A percentile compares a stretch with the other conserved stretches of the same genome.
Conservation (phyloP, 495 filamentous ascomycete genomes). For the Daldinia childiae region DNA sequence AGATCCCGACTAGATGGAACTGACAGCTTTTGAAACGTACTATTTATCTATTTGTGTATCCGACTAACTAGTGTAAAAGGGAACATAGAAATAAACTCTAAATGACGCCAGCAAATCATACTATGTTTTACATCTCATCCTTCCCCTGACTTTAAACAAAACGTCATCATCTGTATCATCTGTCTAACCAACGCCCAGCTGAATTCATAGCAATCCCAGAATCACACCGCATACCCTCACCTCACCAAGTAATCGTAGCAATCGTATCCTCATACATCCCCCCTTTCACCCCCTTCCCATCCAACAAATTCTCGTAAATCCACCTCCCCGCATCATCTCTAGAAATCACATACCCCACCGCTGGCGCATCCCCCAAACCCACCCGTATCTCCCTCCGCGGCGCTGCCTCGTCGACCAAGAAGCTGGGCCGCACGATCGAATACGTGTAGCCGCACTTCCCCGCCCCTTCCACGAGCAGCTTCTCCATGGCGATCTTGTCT, state of each 20-base stretch:
- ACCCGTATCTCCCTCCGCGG: conserved; percentile 45
- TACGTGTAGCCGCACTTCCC: conserved; percentile 33
- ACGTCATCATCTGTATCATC: too few species aligned
- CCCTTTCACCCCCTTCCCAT: background rate
- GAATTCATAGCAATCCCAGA: too few species aligned
- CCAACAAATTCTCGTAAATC: conserved; percentile 48
- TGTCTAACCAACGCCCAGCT: background rate
- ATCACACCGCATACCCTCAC: background rate
- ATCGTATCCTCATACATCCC: background rate
- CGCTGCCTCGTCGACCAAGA: background rate
- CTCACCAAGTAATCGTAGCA: conserved; percentile 6
- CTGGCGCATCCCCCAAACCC: conserved; percentile 50
- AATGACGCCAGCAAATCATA: conserved; percentile 25
- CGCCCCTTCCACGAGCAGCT: conserved; percentile 38
- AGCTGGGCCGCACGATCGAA: conserved; percentile 57
- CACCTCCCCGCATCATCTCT: conserved; percentile 54
- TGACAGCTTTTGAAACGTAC: conserved; percentile 24
- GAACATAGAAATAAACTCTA: background rate
- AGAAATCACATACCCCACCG: conserved; percentile 59
- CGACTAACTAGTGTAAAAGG: background rate
- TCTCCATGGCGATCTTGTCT: conserved; percentile 71
- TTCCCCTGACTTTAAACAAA: background rate
- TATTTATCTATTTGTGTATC: conserved; percentile 1
- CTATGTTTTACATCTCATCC: background rate
- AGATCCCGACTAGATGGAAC: conserved; percentile 17